Conservation (phyloP, 2,329 filamentous ascomycete species). For the Coniella vitis region DNA sequence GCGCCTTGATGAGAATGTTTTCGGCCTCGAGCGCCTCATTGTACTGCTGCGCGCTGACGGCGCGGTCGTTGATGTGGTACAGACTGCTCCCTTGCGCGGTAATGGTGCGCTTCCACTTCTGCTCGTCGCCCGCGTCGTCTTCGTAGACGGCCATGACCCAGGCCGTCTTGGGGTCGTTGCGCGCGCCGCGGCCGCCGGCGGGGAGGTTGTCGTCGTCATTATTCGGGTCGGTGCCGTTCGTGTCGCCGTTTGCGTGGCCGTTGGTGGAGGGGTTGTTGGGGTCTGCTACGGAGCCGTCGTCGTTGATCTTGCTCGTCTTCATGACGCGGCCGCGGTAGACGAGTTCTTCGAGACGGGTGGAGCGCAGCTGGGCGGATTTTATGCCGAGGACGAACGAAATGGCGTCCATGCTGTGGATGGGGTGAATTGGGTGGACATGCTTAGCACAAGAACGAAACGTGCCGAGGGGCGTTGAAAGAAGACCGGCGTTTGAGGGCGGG, state of each 20-base stretch:
- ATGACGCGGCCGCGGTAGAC: slow-evolving; percentile 94
- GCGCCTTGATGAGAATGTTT: slow-evolving; percentile 95
- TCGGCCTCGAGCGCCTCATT: slow-evolving; percentile 87
- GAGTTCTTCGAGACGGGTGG: slow-evolving; percentile 85
- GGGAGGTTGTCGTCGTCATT: slow-evolving; percentile 46
- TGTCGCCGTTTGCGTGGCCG: slow-evolving; percentile 54
- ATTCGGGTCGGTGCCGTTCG: slow-evolving; percentile 51
- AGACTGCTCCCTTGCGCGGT: slow-evolving; percentile 84
- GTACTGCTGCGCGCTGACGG: slow-evolving; percentile 85
- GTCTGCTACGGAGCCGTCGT: slow-evolving; percentile 68
- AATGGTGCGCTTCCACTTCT: slow-evolving; percentile 93
- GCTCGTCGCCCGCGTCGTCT: slow-evolving; percentile 90
- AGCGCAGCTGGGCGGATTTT: slow-evolving; percentile 96
- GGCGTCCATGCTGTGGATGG: slow-evolving; percentile 74
- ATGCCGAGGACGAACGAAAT: slow-evolving; percentile 99
- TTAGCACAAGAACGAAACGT: slow-evolving; percentile 12
- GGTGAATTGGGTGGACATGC: slow-evolving; percentile 17
- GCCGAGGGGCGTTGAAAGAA: slow-evolving; percentile 2
- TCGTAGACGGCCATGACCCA: slow-evolving; percentile 99
- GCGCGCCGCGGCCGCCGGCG: slow-evolving; percentile 55
- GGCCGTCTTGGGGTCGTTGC: slow-evolving; percentile 81
- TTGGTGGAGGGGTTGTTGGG: slow-evolving; percentile 44
- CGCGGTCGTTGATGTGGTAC: slow-evolving; percentile 91
- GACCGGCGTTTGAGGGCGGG: not conserved
- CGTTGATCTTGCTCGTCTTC: slow-evolving; percentile 86